Conservation (phyloP, 75 land plant genomes). For the Selaginella moellendorffii region DNA sequence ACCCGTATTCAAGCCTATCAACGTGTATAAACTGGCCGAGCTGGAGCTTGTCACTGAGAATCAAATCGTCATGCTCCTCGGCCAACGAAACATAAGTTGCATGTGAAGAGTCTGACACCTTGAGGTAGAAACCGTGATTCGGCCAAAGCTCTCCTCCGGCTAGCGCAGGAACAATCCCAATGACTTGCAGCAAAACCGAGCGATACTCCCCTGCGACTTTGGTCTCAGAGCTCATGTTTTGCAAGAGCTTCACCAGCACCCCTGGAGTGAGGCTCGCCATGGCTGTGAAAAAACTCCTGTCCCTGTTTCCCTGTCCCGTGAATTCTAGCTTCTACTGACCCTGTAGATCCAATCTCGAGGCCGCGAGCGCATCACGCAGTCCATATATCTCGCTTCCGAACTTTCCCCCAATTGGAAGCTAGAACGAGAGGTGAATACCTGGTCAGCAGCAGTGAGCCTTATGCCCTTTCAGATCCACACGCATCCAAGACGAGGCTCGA, state of each 20-base stretch:
- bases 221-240: slow-evolving; percentile 3
- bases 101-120: neutral
- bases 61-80: neutral
- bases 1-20: neutral
- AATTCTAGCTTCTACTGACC: too few relatives aligned
- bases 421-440: too few relatives aligned
- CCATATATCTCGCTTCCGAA: too few relatives aligned
- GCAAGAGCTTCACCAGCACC: slow-evolving; percentile 4
- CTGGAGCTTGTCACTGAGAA: neutral
- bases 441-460: too few relatives aligned
- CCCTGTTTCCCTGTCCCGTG: too few relatives aligned
- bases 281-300: too few relatives aligned
- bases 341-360: too few relatives aligned
- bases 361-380: too few relatives aligned
- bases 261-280: slow-evolving; percentile 6
- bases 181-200: neutral
- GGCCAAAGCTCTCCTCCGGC: slow-evolving; percentile 26
- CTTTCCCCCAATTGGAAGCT: too few relatives aligned
- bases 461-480: too few relatives aligned
- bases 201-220: slow-evolving; percentile 32
- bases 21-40: neutral
- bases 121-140: neutral
- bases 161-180: neutral
- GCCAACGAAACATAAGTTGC: neutral
- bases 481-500: too few relatives aligned